Evolutionary conservation across 805 yeast species (phyloP), one percentile per base, ranked within the genome.

Genomic region (Myxozyma geophila): DNA sequence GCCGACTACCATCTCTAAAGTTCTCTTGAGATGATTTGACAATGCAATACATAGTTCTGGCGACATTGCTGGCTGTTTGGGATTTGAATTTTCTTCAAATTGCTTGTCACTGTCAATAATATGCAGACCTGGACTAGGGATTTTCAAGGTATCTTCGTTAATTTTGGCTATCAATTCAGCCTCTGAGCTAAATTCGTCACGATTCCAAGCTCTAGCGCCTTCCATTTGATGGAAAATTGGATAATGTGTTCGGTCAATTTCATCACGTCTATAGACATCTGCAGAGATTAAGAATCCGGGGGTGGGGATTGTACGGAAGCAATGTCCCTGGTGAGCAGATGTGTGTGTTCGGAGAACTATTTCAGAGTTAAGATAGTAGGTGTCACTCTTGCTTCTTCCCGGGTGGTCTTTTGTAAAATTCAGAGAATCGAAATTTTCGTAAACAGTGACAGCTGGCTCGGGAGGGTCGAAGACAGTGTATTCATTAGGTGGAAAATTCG

Each of bases 211-310:
- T 63, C 95, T 80, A 1, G 97, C 98, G 53, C 98, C 99, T 77
- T 95, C 99, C 91, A 95, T 85, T 76, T 95, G 99, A 73, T 95
- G 98, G 77, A 95, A 95, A 0, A 89, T 98, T 0, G 99, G 98
- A 74, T 95, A 95, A 75, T 95, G 99, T 0, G 98, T 92, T 68
- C 90, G 82, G 76, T 95, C 99, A 61, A 95, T 90, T 72, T 93
- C 97, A 76, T 95, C 99, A 71, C 96, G 83, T 72, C 99, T 83
- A 74, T 92, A 95, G 9, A 95, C 99, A 75, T 95, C 99, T 0
- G 98, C 99, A 12, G 96, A 83, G 53, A 95, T 92, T 68, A 95
- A 82, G 75, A 89, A 95, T 0, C 98, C 98, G 0, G 96, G 92
- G 0, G 93, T 86, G 35, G 81, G 73, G 58, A 86, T 81, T 1